Percentiles rank a stretch among this genome's conserved stretches.
These are phyloP conservation scores for Coix lacrymajobi DNA, from an alignment of 176 grass and related monocot species.

Conservation along the genomic window DNA sequence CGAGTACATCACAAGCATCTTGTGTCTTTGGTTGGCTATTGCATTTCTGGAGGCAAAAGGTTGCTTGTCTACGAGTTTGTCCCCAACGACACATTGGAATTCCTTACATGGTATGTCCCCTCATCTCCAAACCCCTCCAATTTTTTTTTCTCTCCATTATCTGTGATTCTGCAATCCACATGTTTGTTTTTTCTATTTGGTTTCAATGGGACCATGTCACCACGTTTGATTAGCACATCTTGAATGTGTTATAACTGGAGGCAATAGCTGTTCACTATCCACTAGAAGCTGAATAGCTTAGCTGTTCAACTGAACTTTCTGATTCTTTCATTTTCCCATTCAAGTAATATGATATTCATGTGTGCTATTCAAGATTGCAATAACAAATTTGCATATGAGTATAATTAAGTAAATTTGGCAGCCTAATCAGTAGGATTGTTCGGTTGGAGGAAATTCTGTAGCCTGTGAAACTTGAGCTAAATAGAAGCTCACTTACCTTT, in stretches of 20 bases:
- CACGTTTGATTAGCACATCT: not conserved
- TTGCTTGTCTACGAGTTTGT: constrained; percentile 89
- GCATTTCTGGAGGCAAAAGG: constrained; percentile 67
- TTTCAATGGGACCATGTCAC: not conserved
- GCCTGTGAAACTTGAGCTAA: not conserved
- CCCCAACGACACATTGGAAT: constrained; percentile 70
- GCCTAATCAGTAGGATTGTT: not conserved
- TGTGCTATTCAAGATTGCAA: not conserved
- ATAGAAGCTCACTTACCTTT: not conserved
- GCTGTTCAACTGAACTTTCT: not conserved
- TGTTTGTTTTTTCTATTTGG: not conserved
- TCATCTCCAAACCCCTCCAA: not conserved
- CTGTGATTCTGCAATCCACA: not conserved
- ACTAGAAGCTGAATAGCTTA: not conserved
- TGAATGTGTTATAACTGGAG: not conserved
- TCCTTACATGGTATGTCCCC: constrained; percentile 69
- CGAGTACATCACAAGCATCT: constrained; percentile 82
- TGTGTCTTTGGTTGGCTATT: constrained; percentile 72
- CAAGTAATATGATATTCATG: not conserved
- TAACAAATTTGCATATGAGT: not conserved
- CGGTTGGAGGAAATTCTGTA: not conserved
- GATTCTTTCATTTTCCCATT: not conserved
- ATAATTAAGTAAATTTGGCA: not conserved
- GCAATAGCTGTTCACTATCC: not conserved
- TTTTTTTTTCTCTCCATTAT: not conserved